Conservation (phyloP, 768 basidiomycete species). For the Podaxis pistillaris region DNA sequence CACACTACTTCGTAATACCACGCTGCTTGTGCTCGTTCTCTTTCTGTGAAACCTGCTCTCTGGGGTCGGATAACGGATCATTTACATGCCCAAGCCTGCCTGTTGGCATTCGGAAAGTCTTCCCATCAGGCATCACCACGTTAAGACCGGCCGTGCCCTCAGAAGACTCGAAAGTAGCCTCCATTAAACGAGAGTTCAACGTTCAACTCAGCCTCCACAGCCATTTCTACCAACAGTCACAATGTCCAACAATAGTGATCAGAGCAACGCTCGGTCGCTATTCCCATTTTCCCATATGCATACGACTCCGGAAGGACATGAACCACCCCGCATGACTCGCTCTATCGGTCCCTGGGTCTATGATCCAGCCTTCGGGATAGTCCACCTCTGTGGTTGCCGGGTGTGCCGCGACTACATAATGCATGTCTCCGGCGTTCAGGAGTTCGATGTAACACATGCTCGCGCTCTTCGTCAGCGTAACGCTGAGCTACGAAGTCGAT, state of each 20-base stretch:
- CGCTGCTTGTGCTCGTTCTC: neutral
- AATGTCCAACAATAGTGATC: neutral
- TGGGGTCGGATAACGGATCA: neutral
- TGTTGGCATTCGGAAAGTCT: neutral
- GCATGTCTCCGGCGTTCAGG: constrained; percentile 13
- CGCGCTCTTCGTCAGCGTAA: constrained; percentile 17
- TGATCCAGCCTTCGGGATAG: constrained; percentile 18
- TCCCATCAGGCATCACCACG: neutral
- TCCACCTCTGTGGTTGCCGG: constrained; percentile 17
- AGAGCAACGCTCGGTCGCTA: neutral
- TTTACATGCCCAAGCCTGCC: neutral
- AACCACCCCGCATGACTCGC: neutral
- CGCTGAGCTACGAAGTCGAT: constrained; percentile 4
- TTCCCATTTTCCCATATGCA: neutral
- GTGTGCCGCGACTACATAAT: constrained; percentile 18
- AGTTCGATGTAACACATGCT: constrained; percentile 12
- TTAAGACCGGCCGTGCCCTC: neutral
- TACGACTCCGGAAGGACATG: neutral
- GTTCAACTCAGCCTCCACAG: neutral
- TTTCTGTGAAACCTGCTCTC: neutral
- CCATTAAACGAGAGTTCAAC: neutral
- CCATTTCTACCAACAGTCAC: neutral
- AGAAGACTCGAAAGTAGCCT: neutral
- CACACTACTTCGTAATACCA: neutral
- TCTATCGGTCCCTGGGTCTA: constrained; percentile 10